Base-by-base conservation (phyloP, 768 basidiomycete species). In the Pisolithus sp. region DNA sequence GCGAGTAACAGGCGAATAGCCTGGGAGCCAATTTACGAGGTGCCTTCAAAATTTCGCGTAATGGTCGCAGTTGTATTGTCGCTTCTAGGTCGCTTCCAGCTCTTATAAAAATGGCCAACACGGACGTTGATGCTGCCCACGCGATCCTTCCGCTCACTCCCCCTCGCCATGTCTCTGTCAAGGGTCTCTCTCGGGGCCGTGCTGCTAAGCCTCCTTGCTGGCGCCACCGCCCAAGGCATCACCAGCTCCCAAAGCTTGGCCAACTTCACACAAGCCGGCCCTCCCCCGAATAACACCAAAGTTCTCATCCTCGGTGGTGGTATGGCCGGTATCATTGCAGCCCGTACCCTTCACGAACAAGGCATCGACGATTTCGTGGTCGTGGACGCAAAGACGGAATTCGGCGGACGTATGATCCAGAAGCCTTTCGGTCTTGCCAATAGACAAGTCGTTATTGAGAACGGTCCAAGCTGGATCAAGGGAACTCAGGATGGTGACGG, bases 231-330 rank as follows among this genome's bases (percentile, higher is more conserved):
- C 20, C 54, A 58, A 34, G 34, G 34, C 12, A 34, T 34, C 12
- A 34, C 34, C 34, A 15, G 12, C 13, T 13, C 34, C 15, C 34
- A 34, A 34, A 34, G 34, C 12, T 34, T 34, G 30, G 52, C 46
- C 41, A 34, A 51, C 28, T 46, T 54, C 37, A 41, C 43, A 2
- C 23, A 42, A 44, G 43, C 48, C 9, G 46, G 46, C 26, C 34
- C 46, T 9, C n/a, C 47, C 20, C 40, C 56, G 17, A 59, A 52
- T 28, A 52, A 60, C 31, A 59, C 62, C 12, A 71, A 61, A 7
- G 76, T 83, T 12, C 73, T 86, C 38, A 79, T 86, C 46, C 73
- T 85, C 21, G 85, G 85, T 5, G 83, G 81, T 26, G 84, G 85
- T 8, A 76, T 85, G 38, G 68, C 85, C 4, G 85, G 85, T 9